Base-by-base conservation (phyloP, 2,329 filamentous ascomycete genomes). In the Ophiostoma sp. region DNA sequence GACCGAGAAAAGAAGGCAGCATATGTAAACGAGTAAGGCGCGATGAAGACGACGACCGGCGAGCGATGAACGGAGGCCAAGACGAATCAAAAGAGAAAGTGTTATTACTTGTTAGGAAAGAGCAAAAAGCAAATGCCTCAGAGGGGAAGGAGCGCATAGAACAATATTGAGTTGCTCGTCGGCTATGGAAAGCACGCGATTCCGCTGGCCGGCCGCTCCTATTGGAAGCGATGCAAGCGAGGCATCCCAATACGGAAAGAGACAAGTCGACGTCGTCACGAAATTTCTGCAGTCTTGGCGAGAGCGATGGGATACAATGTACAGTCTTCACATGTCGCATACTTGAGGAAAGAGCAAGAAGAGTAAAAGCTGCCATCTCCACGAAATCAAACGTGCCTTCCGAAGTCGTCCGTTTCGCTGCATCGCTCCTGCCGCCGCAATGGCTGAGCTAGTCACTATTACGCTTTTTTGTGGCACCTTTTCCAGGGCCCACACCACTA, bases 351-450 rank as follows among this genome's bases (percentile, higher is more conserved):
- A 36, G 60, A 64, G 27, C 57, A 33, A 8, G 35, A 13, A 4
- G 17, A 5, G 27, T 33, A 8, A 62, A 31, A 4, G 60, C 17
- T n/a, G 13, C 7, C 52, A 57, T 57, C 52, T 13, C 52, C 23
- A 57, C 23, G 52, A 57, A 57, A 57, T 23, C 48, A 35, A 13
- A 13, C 48, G 44, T 13, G 44, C 67, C 44, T 44, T 67, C 69
- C 69, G 69, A 70, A 48, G 69, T 65, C 35, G 69, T 68, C 69
- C 69, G 66, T 31, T 54, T n/a, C 20, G 64, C 66, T n/a, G 52
- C 52, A 57, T 57, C 52, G 11, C 23, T 57, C 52, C 23, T 57
- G n/a, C 52, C n/a, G 48, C n/a, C 27, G 48, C 8, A 23, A 54
- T 23, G 52, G 27, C 52, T 27, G 23, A 27, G 27, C 8, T 57